These are phyloP conservation scores for Stephania cephalantha DNA, from an alignment of 164 flowering plant species.

Conservation along the genomic window DNA sequence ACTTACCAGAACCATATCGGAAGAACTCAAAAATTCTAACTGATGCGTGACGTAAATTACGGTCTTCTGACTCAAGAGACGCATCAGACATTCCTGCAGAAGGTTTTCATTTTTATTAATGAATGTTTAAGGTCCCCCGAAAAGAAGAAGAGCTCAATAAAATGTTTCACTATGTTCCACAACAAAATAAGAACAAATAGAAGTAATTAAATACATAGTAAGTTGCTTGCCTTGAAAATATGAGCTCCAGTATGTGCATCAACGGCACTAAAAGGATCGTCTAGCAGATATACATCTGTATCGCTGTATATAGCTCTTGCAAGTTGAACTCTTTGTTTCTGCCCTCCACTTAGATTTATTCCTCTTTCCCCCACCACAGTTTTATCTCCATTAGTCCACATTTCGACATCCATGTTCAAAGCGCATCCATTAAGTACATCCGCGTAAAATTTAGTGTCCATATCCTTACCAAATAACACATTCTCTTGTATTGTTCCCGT, in stretches of 20 bases:
- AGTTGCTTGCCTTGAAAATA: conserved; percentile 48
- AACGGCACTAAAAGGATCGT: conserved; percentile 88
- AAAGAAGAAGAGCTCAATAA: too few relatives aligned
- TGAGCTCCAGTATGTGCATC: conserved; percentile 83
- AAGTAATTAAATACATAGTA: not conserved
- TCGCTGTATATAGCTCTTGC: conserved; percentile 68
- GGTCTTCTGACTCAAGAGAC: conserved; percentile 49
- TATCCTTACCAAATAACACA: conserved; percentile 66
- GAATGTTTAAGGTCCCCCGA: too few relatives aligned
- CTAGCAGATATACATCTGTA: conserved; percentile 65
- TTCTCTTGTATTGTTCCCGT: conserved; percentile 73
- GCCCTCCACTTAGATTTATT: conserved; percentile 80
- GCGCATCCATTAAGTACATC: conserved; percentile 63
- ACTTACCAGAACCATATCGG: conserved; percentile 71
- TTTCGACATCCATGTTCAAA: conserved; percentile 49
- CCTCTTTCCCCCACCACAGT: conserved; percentile 73
- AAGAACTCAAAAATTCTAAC: conserved; percentile 57
- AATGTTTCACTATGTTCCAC: not conserved
- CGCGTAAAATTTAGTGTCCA: conserved; percentile 39
- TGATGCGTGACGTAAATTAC: conserved; percentile 76
- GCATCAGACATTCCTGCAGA: conserved; percentile 60
- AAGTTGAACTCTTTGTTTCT: conserved; percentile 75
- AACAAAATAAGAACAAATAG: not conserved
- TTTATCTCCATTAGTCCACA: conserved; percentile 54
- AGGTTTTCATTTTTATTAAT: not conserved